Evolutionary conservation across 2,329 filamentous ascomycete species (phyloP), one percentile per base, ranked within the genome.

Genomic region (Phyllachora maydis): DNA sequence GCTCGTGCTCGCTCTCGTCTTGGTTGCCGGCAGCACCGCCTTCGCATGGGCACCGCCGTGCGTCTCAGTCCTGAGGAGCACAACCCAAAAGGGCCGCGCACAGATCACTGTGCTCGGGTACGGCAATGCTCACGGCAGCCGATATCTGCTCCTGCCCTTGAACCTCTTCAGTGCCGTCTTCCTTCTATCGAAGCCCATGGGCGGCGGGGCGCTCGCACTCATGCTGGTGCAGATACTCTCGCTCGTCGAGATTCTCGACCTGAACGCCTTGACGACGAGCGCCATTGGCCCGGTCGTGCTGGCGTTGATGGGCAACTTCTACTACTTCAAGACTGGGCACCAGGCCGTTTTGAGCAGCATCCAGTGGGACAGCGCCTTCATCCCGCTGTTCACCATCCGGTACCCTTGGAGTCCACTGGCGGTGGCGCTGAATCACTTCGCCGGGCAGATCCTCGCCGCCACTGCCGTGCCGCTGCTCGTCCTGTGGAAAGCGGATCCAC

Each of bases 311-410:
- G 88, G 83, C 29, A 81, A 76, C 38, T 91, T 85, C 48, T 73
- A 93, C 54, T 98, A 72, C 56, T 98, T 98, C 66, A 93, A 91
- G 43, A 98, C 88, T 0, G 88, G 88, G 30, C 88, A 98, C 47
- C 85, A 95, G 49, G 85, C 85, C 8, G 75, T 71, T 0, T 62
- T 92, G 13, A 65, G 72, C 35, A 78, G 70, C 33, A 85, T 98
- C 40, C 88, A 98, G 42, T 98, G 88, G 88, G 88, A 98, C 50
- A 66, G 68, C 11, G 85, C 82, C 3, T 98, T 98, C 49, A 78
- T 98, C 34, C 77, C 85, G 0, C 60, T 95, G 6, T 68, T 73
- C 28, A 67, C 65, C 5, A 66, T 98, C 32, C 65, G 66, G 27
- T 93, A 98, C 48, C 88, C 88, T 1, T 93, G 78, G 77, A 76